phyloP scores from a whole-genome alignment of 2,329 filamentous ascomycete genomes.

The Fusarium poae region DNA sequence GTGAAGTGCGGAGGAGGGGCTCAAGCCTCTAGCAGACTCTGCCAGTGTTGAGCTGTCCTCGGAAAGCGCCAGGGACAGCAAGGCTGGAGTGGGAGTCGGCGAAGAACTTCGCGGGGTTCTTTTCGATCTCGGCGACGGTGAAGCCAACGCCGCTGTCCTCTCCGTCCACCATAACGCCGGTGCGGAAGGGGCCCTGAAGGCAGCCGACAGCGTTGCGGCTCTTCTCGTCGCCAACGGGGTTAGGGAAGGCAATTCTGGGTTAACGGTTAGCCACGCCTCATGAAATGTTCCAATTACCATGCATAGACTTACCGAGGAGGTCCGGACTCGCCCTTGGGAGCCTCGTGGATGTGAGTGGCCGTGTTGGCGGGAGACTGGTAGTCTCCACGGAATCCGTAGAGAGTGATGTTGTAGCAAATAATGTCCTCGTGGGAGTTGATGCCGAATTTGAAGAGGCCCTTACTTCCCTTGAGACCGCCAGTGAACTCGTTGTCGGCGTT shows the following conservation, averaged over 20 bases:
- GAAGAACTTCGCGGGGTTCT: constrained; percentile 64
- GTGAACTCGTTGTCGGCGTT: constrained; percentile 55
- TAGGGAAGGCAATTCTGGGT: constrained; percentile 61
- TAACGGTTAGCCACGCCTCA: constrained; percentile 2
- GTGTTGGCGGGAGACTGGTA: constrained; percentile 65
- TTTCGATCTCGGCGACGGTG: constrained; percentile 63
- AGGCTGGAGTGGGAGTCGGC: constrained; percentile 65
- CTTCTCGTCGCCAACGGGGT: constrained; percentile 57
- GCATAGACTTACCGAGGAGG: constrained; percentile 58
- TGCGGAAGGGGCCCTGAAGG: constrained; percentile 54
- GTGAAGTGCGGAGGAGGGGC: background rate
- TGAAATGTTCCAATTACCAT: background rate
- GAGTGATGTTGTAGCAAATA: constrained; percentile 65
- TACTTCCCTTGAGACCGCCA: constrained; percentile 59
- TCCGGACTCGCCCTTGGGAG: constrained; percentile 58
- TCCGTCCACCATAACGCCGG: constrained; percentile 49
- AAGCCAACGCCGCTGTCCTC: constrained; percentile 59
- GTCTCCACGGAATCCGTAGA: constrained; percentile 62
- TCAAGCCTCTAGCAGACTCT: constrained; percentile 25
- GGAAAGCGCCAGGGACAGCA: constrained; percentile 64
- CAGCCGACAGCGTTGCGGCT: constrained; percentile 58
- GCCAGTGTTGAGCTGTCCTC: constrained; percentile 60
- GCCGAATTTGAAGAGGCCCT: constrained; percentile 65
- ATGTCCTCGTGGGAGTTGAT: constrained; percentile 62
- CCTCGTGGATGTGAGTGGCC: constrained; percentile 69